These are phyloP conservation scores for Cornus controversa DNA, from an alignment of 148 eudicot genomes.

Conservation along the genomic window DNA sequence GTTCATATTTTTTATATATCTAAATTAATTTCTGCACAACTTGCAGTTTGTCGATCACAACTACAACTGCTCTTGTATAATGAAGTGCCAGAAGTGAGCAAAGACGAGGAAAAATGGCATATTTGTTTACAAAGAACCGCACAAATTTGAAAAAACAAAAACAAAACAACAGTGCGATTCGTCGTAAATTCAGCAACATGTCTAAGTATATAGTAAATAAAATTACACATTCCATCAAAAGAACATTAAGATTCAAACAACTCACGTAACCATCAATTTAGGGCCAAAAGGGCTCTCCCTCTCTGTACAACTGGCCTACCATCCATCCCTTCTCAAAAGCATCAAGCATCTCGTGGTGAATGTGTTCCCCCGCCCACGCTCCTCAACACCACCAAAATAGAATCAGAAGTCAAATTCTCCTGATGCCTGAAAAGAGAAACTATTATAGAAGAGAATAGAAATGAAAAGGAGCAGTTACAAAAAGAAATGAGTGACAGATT, in stretches of 20 bases:
- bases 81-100: too few species aligned
- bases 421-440: slow-evolving; percentile 58
- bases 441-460: slow-evolving; percentile 3
- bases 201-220: not conserved
- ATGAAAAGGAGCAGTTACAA: not conserved
- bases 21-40: too few species aligned
- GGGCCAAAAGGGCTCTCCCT: slow-evolving; percentile 29
- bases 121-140: too few species aligned
- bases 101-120: too few species aligned
- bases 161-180: not conserved
- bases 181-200: not conserved
- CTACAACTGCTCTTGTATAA: too few species aligned
- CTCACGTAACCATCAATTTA: slow-evolving; percentile 30
- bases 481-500: not conserved
- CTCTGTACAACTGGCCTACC: slow-evolving; percentile 47
- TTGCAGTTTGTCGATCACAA: too few species aligned
- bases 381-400: not conserved
- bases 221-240: not conserved
- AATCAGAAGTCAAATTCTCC: slow-evolving; percentile 91
- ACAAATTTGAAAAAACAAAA: not conserved
- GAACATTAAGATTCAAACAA: not conserved
- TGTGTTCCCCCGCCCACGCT: too few species aligned
- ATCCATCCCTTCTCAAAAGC: slow-evolving; percentile 22
- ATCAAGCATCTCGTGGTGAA: slow-evolving; percentile 17
- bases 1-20: too few species aligned